These are phyloP conservation scores for Fraxinus greggii DNA, from an alignment of 305 asterid species.

Conservation along the genomic window DNA sequence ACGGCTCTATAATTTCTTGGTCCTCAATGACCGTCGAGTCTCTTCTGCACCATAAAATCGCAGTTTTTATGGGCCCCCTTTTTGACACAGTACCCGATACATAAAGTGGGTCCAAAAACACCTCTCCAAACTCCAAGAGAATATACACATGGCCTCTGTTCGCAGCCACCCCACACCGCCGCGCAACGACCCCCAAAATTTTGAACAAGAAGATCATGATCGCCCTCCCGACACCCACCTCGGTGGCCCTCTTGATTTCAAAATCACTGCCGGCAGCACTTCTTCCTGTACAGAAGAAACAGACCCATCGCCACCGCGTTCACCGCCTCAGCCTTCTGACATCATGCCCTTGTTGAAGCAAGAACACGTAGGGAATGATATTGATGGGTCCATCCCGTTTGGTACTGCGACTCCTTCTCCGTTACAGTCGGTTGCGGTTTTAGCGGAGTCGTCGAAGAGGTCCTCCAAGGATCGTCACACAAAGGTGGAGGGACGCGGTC, in stretches of 20 bases:
- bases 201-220: conserved; percentile 33
- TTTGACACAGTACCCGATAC: conserved; percentile 20
- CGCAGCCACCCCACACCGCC: conserved; percentile 19
- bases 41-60: conserved; percentile 16
- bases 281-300: conserved; percentile 20
- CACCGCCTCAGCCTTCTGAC: conserved; percentile 14
- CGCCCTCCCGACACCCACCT: conserved; percentile 47
- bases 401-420: conserved; percentile 1
- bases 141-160: conserved; percentile 34
- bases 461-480: conserved; percentile 80
- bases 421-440: not conserved
- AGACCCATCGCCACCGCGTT: conserved; percentile 11
- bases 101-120: conserved; percentile 38
- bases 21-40: conserved; percentile 18
- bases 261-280: conserved; percentile 42
- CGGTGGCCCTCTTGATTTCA: conserved; percentile 31
- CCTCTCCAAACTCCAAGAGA: not conserved
- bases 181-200: conserved; percentile 26
- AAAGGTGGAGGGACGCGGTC: conserved; percentile 86
- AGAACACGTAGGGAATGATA: conserved; percentile 36
- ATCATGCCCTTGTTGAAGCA: conserved; percentile 40
- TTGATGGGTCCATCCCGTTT: conserved; percentile 26
- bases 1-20: not conserved
- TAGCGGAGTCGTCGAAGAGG: conserved; percentile 38
- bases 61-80: conserved; percentile 26